Conservation (phyloP, 2,329 filamentous ascomycete genomes). For the Aspergillus sp. region DNA sequence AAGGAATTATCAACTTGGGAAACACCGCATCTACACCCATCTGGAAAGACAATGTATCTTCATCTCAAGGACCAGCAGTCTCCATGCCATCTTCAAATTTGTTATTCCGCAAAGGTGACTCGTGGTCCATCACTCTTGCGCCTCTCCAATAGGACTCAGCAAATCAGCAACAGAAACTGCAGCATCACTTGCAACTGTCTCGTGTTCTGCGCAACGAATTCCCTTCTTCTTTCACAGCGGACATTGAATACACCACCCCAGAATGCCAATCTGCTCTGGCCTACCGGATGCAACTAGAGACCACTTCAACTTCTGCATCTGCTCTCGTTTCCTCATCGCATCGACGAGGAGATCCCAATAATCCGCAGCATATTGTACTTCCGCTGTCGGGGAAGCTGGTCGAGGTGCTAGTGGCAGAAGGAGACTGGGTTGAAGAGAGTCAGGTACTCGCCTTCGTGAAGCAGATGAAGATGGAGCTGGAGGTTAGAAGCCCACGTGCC, state of each 20-base stretch:
- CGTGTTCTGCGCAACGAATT: slow-evolving; percentile 54
- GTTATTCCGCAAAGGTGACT: slow-evolving; percentile 51
- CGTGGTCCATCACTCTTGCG: slow-evolving; percentile 47
- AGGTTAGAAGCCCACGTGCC: slow-evolving; percentile 44
- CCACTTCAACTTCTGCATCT: slow-evolving; percentile 39
- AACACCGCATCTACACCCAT: slow-evolving; percentile 18
- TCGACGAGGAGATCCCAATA: slow-evolving; percentile 42
- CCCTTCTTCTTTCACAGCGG: slow-evolving; percentile 46
- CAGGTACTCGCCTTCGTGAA: slow-evolving; percentile 52
- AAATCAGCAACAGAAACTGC: slow-evolving; percentile 15
- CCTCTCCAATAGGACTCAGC: slow-evolving; percentile 16
- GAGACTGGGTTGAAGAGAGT: slow-evolving; percentile 43
- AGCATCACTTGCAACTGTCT: slow-evolving; percentile 47
- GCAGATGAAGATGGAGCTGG: slow-evolving; percentile 65
- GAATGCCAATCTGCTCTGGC: slow-evolving; percentile 23
- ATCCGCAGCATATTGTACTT: slow-evolving; percentile 47
- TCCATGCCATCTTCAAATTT: slow-evolving; percentile 29
- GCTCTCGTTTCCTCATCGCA: slow-evolving; percentile 36
- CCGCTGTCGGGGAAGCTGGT: slow-evolving; percentile 53
- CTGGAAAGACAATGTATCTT: background rate
- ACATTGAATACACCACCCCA: slow-evolving; percentile 42
- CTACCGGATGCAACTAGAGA: slow-evolving; percentile 41
- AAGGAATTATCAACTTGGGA: slow-evolving; percentile 30
- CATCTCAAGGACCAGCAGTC: slow-evolving; percentile 7
- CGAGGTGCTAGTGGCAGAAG: slow-evolving; percentile 49